These are phyloP conservation scores for Ambrosiella cleistominuta DNA, from an alignment of 2,329 filamentous ascomycete genomes.

Conservation along the genomic window DNA sequence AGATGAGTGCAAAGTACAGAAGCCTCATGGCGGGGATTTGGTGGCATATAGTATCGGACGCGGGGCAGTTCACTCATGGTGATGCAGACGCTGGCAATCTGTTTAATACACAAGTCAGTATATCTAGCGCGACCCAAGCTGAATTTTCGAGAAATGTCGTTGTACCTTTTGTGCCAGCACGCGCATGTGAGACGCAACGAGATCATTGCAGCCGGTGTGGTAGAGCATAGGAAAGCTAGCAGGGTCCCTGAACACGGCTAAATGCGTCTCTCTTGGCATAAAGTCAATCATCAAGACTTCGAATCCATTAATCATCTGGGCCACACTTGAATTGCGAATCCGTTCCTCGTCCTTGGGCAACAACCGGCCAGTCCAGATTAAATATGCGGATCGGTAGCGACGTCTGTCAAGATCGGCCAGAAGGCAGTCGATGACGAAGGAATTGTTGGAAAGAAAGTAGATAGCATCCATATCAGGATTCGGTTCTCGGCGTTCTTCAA, in stretches of 20 bases:
- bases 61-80: slow-evolving; percentile 86
- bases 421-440: slow-evolving; percentile 83
- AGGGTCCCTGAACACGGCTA: slow-evolving; percentile 83
- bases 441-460: slow-evolving; percentile 71
- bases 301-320: slow-evolving; percentile 60
- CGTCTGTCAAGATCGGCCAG: slow-evolving; percentile 78
- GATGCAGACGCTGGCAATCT: slow-evolving; percentile 78
- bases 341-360: slow-evolving; percentile 52
- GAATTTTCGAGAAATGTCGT: background rate
- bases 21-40: slow-evolving; percentile 63
- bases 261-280: slow-evolving; percentile 74
- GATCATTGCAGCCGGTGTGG: slow-evolving; percentile 72
- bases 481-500: slow-evolving; percentile 66
- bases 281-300: slow-evolving; percentile 76
- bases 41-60: slow-evolving; percentile 77
- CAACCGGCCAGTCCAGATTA: slow-evolving; percentile 73
- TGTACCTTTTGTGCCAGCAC: slow-evolving; percentile 69
- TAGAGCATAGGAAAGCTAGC: slow-evolving; percentile 90
- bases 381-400: slow-evolving; percentile 59
- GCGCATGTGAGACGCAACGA: slow-evolving; percentile 72
- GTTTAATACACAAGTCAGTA: background rate
- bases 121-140: background rate
- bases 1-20: slow-evolving; percentile 73
- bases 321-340: slow-evolving; percentile 52
- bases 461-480: slow-evolving; percentile 89